Evolutionary conservation across 2,329 filamentous ascomycete species (phyloP), one percentile per base, ranked within the genome.

Genomic region (Cercospora sp.): DNA sequence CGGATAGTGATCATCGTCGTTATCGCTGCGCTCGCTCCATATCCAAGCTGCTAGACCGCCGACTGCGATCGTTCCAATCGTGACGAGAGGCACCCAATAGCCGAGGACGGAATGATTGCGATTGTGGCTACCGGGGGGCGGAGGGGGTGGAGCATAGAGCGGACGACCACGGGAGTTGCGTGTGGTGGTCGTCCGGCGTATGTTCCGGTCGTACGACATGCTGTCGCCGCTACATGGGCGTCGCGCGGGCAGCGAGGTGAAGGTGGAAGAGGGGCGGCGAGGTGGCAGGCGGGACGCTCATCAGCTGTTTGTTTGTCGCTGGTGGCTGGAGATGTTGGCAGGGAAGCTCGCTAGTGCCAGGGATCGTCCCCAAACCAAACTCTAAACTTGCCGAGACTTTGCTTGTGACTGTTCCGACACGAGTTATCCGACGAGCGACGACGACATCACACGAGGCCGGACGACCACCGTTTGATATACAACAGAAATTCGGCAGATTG

Each of bases 11-110:
- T 87, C 85, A 30, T 93, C 90, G 63, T 92, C 90, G 67, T 90
- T 87, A 72, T 91, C 90, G 76, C 86, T 88, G 76, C 92, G 90
- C 82, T 97, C 93, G 79, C 91, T 96, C 93, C 93, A 97, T 69
- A 94, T 88, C 94, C 94, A 98, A 66, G 93, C 93, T 63, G 90
- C 94, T 59, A 97, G 82, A 37, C 94, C 93, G 65, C 91, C 89
- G 24, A 94, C 93, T 69, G 94, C 94, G 74, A 96, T 88, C 58
- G 93, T 94, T 67, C 97, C 89, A 61, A 94, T 97, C 72, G 97
- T 81, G 72, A 89, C 90, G 66, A 98, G 86, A 70, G 94, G 94
- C 69, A 97, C 88, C 92, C 94, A 97, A 82, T 96, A 94, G 77
- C 90, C 87, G 82, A 92, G 87, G 73, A 88, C 86, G 78, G 79